phyloP scores from a whole-genome alignment of 2,329 filamentous ascomycete genomes.

The Colletotrichum tofieldiae region DNA sequence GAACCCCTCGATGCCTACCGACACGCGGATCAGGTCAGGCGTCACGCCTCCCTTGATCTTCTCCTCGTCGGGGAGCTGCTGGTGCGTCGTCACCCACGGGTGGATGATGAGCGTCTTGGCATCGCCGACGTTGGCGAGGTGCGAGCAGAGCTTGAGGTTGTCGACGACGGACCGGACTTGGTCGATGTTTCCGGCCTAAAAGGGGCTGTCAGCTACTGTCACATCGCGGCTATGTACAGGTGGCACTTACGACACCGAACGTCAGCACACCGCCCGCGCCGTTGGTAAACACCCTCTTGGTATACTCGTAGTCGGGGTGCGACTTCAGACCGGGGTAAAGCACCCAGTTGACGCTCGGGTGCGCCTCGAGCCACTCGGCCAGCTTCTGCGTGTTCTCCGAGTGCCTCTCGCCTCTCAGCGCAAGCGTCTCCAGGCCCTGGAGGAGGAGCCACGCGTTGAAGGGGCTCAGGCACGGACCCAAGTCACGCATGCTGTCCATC shows the following conservation, averaged over 20 bases:
- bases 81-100: conserved; percentile 81
- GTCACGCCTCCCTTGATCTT: conserved; percentile 77
- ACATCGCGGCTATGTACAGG: conserved; percentile 69
- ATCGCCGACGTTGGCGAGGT: conserved; percentile 82
- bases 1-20: conserved; percentile 74
- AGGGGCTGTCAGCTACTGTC: conserved; percentile 50
- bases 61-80: conserved; percentile 78
- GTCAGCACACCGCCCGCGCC: conserved; percentile 81
- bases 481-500: conserved; percentile 79
- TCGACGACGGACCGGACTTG: conserved; percentile 72
- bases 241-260: conserved; percentile 69
- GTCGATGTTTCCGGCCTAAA: conserved; percentile 51
- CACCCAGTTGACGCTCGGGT: conserved; percentile 80
- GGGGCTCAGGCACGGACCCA: conserved; percentile 78
- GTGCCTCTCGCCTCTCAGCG: conserved; percentile 76
- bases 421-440: conserved; percentile 79
- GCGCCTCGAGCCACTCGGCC: conserved; percentile 78
- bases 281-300: conserved; percentile 78
- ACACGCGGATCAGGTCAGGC: conserved; percentile 48
- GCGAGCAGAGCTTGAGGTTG: conserved; percentile 80
- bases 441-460: conserved; percentile 82
- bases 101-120: conserved; percentile 82
- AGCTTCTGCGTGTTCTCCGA: conserved; percentile 76
- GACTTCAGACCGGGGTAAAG: conserved; percentile 78
- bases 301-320: conserved; percentile 74